Conservation (phyloP, 192 early-diverging fungal genomes). For the Coemansia sp. region DNA sequence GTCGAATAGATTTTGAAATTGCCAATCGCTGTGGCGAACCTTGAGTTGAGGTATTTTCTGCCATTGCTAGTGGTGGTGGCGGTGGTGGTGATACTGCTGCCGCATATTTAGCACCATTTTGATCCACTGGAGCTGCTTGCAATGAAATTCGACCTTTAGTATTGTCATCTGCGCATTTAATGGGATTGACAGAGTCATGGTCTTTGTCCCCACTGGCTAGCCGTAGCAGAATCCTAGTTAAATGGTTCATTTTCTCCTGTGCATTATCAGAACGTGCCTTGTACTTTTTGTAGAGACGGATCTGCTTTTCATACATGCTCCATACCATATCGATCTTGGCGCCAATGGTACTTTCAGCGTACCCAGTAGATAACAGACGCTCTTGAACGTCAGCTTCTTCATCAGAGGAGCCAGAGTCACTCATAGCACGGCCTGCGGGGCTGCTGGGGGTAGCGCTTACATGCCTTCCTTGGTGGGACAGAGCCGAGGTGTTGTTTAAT, state of each 20-base stretch:
- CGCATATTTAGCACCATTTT: background rate
- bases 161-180: background rate
- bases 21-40: background rate
- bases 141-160: background rate
- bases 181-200: background rate
- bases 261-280: slow-evolving; percentile 22
- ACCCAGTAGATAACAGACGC: background rate
- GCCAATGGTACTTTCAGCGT: background rate
- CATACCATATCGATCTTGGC: slow-evolving; percentile 6
- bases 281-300: slow-evolving; percentile 23
- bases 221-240: slow-evolving; percentile 8
- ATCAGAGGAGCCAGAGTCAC: background rate
- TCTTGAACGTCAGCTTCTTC: slow-evolving; percentile 1
- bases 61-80: background rate
- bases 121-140: background rate
- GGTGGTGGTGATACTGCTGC: background rate
- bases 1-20: background rate
- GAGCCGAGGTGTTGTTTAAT: background rate
- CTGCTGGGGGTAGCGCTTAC: background rate
- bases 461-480: background rate
- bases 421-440: background rate
- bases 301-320: slow-evolving; percentile 22
- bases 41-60: too few relatives aligned
- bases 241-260: slow-evolving; percentile 31
- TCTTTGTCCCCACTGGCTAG: too few relatives aligned